phyloP scores from a whole-genome alignment of 2,329 filamentous ascomycete genomes.

The Ophioceras dolichostomum region DNA sequence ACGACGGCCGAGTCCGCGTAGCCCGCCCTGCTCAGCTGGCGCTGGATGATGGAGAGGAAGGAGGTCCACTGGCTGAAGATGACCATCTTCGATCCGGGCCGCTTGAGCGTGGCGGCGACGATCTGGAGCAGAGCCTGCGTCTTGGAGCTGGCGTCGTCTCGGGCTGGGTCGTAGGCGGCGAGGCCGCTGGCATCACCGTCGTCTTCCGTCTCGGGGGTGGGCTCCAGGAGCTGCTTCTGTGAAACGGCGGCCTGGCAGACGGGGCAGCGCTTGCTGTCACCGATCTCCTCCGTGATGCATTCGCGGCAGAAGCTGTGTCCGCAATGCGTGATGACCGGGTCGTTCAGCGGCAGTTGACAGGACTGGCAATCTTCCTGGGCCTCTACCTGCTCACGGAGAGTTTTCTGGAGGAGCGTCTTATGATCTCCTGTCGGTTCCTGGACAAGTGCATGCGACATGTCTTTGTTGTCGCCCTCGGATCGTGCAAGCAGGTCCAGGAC shows the following conservation, averaged over 20 bases:
- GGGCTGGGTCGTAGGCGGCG: slow-evolving; percentile 40
- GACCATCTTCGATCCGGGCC: slow-evolving; percentile 54
- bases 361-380: slow-evolving; percentile 73
- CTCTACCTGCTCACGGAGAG: slow-evolving; percentile 66
- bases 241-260: slow-evolving; percentile 65
- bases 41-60: slow-evolving; percentile 61
- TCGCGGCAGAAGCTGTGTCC: slow-evolving; percentile 65
- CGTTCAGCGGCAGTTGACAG: slow-evolving; percentile 60
- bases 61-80: slow-evolving; percentile 70
- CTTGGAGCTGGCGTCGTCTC: slow-evolving; percentile 63
- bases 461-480: slow-evolving; percentile 53
- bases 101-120: slow-evolving; percentile 53
- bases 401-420: slow-evolving; percentile 55
- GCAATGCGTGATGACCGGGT: slow-evolving; percentile 74
- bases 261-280: slow-evolving; percentile 68
- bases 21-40: slow-evolving; percentile 46
- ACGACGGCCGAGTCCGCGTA: slow-evolving; percentile 40
- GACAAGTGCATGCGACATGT: too few species aligned
- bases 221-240: slow-evolving; percentile 49
- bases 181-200: slow-evolving; percentile 13
- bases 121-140: slow-evolving; percentile 70
- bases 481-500: slow-evolving; percentile 60
- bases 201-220: slow-evolving; percentile 42
- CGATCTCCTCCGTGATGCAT: slow-evolving; percentile 66
- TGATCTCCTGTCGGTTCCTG: slow-evolving; percentile 65